Conservation (phyloP, 2,329 filamentous ascomycete species). For the Botrytis medusae region DNA sequence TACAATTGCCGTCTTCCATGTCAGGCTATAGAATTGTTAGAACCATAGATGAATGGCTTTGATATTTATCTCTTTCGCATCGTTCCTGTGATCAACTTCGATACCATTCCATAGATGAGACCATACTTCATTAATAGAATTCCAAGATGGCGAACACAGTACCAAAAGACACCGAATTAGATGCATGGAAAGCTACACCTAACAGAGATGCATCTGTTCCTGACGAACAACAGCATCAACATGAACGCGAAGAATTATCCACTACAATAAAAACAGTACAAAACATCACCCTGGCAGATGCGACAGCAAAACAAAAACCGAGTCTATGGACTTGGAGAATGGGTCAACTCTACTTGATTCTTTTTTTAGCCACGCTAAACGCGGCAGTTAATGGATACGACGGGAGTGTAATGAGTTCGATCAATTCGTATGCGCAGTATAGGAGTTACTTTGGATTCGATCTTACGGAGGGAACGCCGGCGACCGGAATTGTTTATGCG, state of each 20-base stretch:
- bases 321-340: constrained; percentile 13
- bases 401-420: constrained; percentile 50
- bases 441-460: constrained; percentile 26
- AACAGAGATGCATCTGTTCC: not conserved
- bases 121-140: not conserved
- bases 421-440: constrained; percentile 49
- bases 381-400: constrained; percentile 47
- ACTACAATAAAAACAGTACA: not conserved
- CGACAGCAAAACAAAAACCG: constrained; percentile 16
- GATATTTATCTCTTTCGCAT: not conserved
- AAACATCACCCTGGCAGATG: constrained; percentile 7
- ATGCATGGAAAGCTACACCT: not conserved
- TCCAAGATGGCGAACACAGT: not conserved
- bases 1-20: not conserved
- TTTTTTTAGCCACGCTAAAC: constrained; percentile 28
- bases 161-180: not conserved
- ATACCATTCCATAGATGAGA: not conserved
- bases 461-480: constrained; percentile 25
- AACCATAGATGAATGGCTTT: not conserved
- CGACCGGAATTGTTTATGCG: constrained; percentile 30
- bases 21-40: too few relatives aligned
- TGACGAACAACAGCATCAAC: not conserved
- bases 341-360: constrained; percentile 23
- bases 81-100: not conserved
- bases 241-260: not conserved